These are phyloP conservation scores for Debaryomyces sp. DNA, from an alignment of 1,139 yeast genomes.

Conservation along the genomic window DNA sequence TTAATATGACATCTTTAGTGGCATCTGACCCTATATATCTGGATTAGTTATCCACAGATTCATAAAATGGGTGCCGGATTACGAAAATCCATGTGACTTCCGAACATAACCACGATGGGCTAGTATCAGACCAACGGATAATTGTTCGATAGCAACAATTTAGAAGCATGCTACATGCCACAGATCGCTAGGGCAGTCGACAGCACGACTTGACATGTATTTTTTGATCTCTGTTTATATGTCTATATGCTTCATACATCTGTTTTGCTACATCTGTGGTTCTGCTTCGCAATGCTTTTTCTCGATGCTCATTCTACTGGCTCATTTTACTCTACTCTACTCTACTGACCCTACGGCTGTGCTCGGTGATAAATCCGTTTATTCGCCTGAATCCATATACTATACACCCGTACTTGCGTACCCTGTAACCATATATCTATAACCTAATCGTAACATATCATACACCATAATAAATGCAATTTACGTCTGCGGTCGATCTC, in stretches of 20 bases:
- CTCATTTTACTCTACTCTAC: not conserved
- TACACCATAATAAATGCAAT: not conserved
- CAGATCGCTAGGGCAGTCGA: not conserved
- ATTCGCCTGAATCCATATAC: conserved; percentile 2
- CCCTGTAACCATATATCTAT: not conserved
- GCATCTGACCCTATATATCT: not conserved
- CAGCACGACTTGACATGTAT: not conserved
- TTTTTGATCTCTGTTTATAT: not conserved
- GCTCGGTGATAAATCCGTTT: not conserved
- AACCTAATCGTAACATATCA: not conserved
- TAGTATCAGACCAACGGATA: not conserved
- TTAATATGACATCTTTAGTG: not conserved
- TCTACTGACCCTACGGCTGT: not conserved
- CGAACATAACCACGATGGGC: not conserved
- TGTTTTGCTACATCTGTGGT: not conserved
- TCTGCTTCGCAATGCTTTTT: not conserved
- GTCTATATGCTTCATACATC: not conserved
- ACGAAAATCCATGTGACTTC: conserved; percentile 4
- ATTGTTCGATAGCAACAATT: not conserved
- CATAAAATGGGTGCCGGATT: not conserved
- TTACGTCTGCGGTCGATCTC: not conserved
- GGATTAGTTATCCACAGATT: conserved; percentile 3
- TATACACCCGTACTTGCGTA: not conserved
- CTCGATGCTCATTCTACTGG: not conserved
- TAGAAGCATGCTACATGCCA: not conserved